Evolutionary conservation across 2,329 filamentous ascomycete species (phyloP).

Genomic region (Aspergillus costaricaensis): DNA sequence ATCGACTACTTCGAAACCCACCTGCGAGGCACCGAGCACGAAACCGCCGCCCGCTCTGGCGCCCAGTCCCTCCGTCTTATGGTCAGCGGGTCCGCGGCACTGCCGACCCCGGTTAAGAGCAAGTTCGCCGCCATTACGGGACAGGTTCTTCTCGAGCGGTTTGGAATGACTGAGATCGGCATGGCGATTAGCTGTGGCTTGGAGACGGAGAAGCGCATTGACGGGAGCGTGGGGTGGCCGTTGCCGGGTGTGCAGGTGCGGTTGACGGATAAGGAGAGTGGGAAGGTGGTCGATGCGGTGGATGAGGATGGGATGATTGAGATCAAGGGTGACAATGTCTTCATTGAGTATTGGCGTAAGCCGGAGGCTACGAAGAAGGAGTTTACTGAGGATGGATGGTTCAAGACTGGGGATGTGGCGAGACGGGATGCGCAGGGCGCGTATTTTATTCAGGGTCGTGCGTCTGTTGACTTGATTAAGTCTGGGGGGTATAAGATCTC

Average conservation of each 20-base stretch:
- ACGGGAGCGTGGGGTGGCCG: conserved; percentile 53
- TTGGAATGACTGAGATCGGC: conserved; percentile 56
- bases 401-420: conserved; percentile 52
- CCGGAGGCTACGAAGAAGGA: conserved; percentile 49
- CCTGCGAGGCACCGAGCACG: conserved; percentile 38
- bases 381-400: conserved; percentile 52
- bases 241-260: conserved; percentile 51
- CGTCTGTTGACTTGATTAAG: conserved; percentile 58
- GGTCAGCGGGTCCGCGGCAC: conserved; percentile 47
- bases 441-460: conserved; percentile 58
- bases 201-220: conserved; percentile 41
- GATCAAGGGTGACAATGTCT: conserved; percentile 45
- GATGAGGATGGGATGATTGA: conserved; percentile 48
- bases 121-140: conserved; percentile 45
- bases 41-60: conserved; percentile 35
- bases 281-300: conserved; percentile 29
- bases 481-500: conserved; percentile 59
- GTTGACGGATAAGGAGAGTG: conserved; percentile 45
- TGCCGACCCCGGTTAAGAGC: conserved; percentile 45
- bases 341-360: conserved; percentile 46
- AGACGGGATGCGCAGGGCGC: conserved; percentile 39
- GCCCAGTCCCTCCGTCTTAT: conserved; percentile 40
- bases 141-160: conserved; percentile 50
- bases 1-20: conserved; percentile 48
- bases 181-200: conserved; percentile 51